Percentiles rank a stretch among this genome's conserved stretches.
Evolutionary conservation across 768 basidiomycete genomes (phyloP).

Genomic region (Tremella fuciformis): DNA sequence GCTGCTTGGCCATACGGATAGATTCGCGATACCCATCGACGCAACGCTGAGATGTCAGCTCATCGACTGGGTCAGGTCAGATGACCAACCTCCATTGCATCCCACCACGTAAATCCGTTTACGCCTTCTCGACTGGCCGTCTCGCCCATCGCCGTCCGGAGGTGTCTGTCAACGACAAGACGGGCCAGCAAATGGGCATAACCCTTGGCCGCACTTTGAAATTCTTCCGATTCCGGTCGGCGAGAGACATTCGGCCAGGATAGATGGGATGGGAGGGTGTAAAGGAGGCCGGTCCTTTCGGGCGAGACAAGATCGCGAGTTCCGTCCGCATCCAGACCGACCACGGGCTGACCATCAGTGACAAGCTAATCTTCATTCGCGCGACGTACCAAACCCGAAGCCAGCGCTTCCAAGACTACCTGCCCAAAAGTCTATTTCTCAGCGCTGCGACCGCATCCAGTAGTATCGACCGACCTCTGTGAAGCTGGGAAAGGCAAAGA

Average conservation of each 20-base stretch:
- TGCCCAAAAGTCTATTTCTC: slow-evolving; percentile 51
- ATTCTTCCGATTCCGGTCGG: slow-evolving; percentile 10
- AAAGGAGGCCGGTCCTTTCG: slow-evolving; percentile 40
- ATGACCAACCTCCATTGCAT: slow-evolving; percentile 50
- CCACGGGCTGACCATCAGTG: slow-evolving; percentile 48
- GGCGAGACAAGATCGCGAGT: slow-evolving; percentile 53
- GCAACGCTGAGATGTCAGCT: slow-evolving; percentile 34
- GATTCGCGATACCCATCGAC: slow-evolving; percentile 52
- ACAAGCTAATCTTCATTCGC: background rate
- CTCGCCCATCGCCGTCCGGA: slow-evolving; percentile 35
- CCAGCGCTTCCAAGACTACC: slow-evolving; percentile 56
- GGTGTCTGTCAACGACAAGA: slow-evolving; percentile 22
- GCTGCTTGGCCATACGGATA: slow-evolving; percentile 27
- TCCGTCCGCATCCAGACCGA: slow-evolving; percentile 55
- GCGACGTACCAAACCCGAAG: slow-evolving; percentile 52
- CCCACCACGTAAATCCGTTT: slow-evolving; percentile 51
- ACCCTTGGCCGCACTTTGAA: slow-evolving; percentile 20
- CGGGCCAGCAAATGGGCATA: slow-evolving; percentile 42
- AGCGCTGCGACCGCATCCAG: background rate
- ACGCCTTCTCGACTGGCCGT: slow-evolving; percentile 43
- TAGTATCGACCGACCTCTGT: slow-evolving; percentile 43
- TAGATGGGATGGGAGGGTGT: slow-evolving; percentile 30
- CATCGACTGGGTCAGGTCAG: background rate
- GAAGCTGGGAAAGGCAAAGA: slow-evolving; percentile 55
- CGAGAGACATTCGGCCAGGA: slow-evolving; percentile 5